A percentile compares a stretch with the other conserved stretches of the same genome.
Conservation (phyloP, 495 filamentous ascomycete genomes). For the Platismatia glauca region DNA sequence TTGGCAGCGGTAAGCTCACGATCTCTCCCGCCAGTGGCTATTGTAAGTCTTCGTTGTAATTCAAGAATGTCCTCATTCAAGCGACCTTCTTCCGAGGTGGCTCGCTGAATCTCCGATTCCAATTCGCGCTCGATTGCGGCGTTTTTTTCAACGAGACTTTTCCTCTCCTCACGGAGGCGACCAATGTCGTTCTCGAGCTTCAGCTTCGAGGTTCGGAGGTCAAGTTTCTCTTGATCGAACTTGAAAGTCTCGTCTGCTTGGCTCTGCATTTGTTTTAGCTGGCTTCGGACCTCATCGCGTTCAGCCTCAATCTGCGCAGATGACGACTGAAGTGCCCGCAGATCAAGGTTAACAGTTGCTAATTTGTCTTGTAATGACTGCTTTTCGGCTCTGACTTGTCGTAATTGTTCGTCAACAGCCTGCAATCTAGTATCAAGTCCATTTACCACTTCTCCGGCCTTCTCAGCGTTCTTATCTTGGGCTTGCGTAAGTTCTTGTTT, state of each 20-base stretch:
- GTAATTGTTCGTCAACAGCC: conserved; percentile 41
- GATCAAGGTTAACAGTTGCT: conserved; percentile 49
- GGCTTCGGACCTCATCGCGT: conserved; percentile 53
- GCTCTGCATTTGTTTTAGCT: conserved; percentile 42
- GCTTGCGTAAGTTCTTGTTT: conserved; percentile 20
- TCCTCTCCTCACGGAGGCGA: conserved; percentile 50
- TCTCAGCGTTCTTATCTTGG: conserved; percentile 22
- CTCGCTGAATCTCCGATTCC: conserved; percentile 45
- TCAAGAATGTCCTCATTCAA: conserved; percentile 50
- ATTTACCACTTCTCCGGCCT: conserved; percentile 19
- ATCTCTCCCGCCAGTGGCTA: conserved; percentile 38
- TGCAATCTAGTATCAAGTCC: conserved; percentile 21
- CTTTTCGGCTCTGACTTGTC: conserved; percentile 47
- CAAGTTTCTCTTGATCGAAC: conserved; percentile 54
- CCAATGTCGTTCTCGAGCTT: conserved; percentile 52
- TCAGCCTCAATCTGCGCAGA: conserved; percentile 50
- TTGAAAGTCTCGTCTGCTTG: conserved; percentile 45
- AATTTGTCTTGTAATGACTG: conserved; percentile 56
- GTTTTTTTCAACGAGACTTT: conserved; percentile 40
- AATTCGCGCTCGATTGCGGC: conserved; percentile 48
- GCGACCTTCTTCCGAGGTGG: conserved; percentile 47
- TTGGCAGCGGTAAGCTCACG: conserved; percentile 42
- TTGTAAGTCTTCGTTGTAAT: conserved; percentile 40
- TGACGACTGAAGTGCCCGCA: conserved; percentile 46
- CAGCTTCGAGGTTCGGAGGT: conserved; percentile 49